A percentile compares a stretch with the other conserved stretches of the same genome.
phyloP scores from a whole-genome alignment of 148 eudicot species.

The Persicaria tinctoria region DNA sequence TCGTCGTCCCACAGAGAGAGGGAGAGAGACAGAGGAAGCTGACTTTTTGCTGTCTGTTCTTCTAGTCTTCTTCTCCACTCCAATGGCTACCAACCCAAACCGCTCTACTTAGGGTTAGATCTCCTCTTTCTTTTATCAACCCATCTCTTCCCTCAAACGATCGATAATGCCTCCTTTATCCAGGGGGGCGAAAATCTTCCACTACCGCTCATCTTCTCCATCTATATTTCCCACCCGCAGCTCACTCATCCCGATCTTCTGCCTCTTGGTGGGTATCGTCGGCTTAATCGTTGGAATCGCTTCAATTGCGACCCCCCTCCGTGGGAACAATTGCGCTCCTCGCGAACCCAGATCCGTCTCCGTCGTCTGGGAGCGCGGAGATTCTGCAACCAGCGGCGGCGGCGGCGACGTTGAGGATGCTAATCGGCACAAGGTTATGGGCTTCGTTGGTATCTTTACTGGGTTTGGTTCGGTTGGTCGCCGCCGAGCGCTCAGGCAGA shows the following conservation, averaged over 20 bases:
- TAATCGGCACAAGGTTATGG: constrained; percentile 77
- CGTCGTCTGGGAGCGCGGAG: constrained; percentile 40
- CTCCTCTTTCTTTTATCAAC: not conserved
- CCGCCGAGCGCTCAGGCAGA: constrained; percentile 55
- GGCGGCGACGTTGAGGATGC: constrained; percentile 16
- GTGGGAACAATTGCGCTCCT: constrained; percentile 19
- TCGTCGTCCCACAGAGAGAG: not conserved
- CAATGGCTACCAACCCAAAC: constrained; percentile 8
- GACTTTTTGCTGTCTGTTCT: no score
- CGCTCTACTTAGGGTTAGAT: not conserved
- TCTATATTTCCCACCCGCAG: constrained; percentile 15
- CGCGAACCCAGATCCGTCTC: constrained; percentile 34
- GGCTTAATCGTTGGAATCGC: constrained; percentile 24
- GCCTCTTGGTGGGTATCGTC: constrained; percentile 25
- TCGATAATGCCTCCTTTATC: constrained; percentile 38
- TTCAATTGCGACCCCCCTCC: constrained; percentile 20
- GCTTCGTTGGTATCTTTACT: constrained; percentile 87
- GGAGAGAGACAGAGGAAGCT: not conserved
- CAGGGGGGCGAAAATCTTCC: constrained; percentile 36
- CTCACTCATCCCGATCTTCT: constrained; percentile 27
- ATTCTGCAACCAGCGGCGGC: not conserved
- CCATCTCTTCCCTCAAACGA: not conserved
- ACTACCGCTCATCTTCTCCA: constrained; percentile 25
- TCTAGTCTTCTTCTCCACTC: not conserved
- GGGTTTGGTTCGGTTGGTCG: constrained; percentile 72